Conservation (phyloP, 164 flowering plant genomes). For the Tetracentron sinense region DNA sequence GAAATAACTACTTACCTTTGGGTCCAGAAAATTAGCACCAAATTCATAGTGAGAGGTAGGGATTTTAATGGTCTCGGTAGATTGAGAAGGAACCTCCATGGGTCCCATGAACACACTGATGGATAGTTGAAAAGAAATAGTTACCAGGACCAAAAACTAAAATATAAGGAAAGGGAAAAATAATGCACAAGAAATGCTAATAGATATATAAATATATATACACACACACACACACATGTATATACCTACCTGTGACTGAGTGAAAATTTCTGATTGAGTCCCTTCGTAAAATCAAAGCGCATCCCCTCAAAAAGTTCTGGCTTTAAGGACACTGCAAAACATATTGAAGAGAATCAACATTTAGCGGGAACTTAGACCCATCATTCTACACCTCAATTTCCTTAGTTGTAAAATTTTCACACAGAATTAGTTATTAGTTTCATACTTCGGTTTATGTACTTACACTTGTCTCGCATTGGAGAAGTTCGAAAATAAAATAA, state of each 20-base stretch:
- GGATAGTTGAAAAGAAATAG: not conserved
- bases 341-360: not conserved
- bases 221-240: too few relatives aligned
- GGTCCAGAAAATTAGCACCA: constrained; percentile 91
- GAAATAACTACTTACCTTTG: constrained; percentile 46
- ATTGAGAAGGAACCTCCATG: constrained; percentile 78
- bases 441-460: not conserved
- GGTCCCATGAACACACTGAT: constrained; percentile 87
- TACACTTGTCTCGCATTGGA: too few relatives aligned
- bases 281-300: constrained; percentile 89
- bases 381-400: not conserved
- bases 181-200: not conserved
- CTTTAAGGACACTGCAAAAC: constrained; percentile 80
- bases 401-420: not conserved
- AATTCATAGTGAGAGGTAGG: constrained; percentile 90
- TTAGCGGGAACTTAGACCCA: not conserved
- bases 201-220: too few relatives aligned
- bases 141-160: constrained; percentile 1
- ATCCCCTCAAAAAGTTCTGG: constrained; percentile 92
- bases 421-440: not conserved
- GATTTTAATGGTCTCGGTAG: constrained; percentile 75
- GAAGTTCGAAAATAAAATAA: too few relatives aligned
- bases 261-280: constrained; percentile 71
- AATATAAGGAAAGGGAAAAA: not conserved
- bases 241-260: constrained; percentile 78